Base-by-base conservation (phyloP, 768 basidiomycete species). In the Phylloporus sp. region DNA sequence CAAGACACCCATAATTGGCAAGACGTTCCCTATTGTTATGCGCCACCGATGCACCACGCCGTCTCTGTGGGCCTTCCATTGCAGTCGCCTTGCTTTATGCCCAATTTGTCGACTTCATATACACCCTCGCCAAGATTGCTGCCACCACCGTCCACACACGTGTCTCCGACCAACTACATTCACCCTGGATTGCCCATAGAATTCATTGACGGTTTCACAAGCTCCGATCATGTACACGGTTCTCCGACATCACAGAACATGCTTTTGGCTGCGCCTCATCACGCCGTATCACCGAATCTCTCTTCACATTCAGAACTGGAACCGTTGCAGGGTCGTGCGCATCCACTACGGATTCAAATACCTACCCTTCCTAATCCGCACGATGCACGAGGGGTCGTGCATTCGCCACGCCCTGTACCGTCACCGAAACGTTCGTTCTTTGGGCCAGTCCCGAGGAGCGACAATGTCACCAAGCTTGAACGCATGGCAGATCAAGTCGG, bases 371-470 rank as follows among this genome's bases (percentile, higher is more conserved):
- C 58, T 7, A 66, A 67, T 42, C 63, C 65, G 17, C 52, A 65
- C 39, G 65, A 65, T 15, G 54, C 60, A 10, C 69, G 69, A 6
- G 68, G 72, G 7, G 57, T 77, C 2, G 53, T 83, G 3, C 70
- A 78, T 50, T 86, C 85, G 0, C 86, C 88, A 4, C 78, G 82
- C 8, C 86, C 87, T 0, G 68, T 83, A 42, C 72, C 78, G 15
- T 85, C 84, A 0, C 84, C 85, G 6, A 84, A 82, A 53, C 72
- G 73, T 33, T 78, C 81, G 0, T 79, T 53, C 7, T 17, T 41
- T 15, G 58, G 50, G 13, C 44, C 46, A n/a, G 27, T 53, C 13
- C 60, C 65, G n/a, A 66, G 53, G 38, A 64, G 58, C n/a, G 38
- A 50, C 5, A 60, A 79, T n/a, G 85, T 90, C 7, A 78, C 79